Conservation (phyloP, 345 rosid genomes). For the Raphanus sativus region DNA sequence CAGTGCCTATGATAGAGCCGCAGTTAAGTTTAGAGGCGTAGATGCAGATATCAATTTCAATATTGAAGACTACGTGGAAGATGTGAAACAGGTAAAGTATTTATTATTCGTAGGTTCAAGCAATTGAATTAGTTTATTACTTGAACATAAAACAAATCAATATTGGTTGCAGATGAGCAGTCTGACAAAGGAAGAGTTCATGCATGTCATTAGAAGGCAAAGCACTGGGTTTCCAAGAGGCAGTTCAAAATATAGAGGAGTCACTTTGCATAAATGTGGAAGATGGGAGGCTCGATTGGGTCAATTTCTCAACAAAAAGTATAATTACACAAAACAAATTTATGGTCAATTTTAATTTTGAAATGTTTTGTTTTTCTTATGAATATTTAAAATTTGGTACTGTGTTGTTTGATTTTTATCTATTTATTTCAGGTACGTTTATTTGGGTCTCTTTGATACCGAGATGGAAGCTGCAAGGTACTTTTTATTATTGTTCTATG, state of each 20-base stretch:
- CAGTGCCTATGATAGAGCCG: slow-evolving; percentile 98
- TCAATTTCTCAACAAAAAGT: slow-evolving; percentile 93
- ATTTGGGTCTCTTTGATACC: slow-evolving; percentile 88
- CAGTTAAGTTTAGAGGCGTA: slow-evolving; percentile 89
- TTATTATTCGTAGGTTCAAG: neutral
- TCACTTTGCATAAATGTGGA: slow-evolving; percentile 96
- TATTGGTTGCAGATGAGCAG: slow-evolving; percentile 59
- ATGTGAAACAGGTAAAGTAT: slow-evolving; percentile 75
- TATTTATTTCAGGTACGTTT: slow-evolving; percentile 62
- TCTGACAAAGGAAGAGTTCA: slow-evolving; percentile 89
- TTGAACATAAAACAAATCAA: neutral
- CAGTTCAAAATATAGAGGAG: slow-evolving; percentile 95
- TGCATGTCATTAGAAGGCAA: slow-evolving; percentile 93
- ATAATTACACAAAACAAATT: neutral
- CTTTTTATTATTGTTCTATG: neutral
- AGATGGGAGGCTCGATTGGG: slow-evolving; percentile 99
- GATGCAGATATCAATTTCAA: slow-evolving; percentile 94
- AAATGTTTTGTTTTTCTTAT: neutral
- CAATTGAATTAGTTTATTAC: neutral
- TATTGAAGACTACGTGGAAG: slow-evolving; percentile 79
- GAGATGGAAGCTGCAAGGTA: slow-evolving; percentile 96
- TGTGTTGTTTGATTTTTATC: neutral
- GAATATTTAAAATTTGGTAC: neutral
- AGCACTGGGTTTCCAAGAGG: slow-evolving; percentile 96
- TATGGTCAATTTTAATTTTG: neutral